Evolutionary conservation across 1,284 basidiomycete species (phyloP).

Genomic region (Pseudozyma thailandica): DNA sequence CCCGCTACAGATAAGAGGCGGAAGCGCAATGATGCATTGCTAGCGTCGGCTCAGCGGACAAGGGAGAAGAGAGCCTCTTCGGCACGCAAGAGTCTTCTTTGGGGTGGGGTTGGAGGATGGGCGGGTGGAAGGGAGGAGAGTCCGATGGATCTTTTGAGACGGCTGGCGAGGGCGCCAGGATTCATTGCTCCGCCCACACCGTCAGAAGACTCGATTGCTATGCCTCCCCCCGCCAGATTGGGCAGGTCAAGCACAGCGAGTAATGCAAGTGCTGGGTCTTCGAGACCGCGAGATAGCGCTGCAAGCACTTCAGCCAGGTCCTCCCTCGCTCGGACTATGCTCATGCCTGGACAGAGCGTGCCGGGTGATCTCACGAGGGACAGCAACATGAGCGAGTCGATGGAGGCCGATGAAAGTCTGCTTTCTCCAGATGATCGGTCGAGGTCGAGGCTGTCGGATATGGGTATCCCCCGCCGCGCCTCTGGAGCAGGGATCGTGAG

Average conservation of each 20-base stretch:
- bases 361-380: slow-evolving; percentile 52
- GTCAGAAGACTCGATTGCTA: slow-evolving; percentile 34
- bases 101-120: slow-evolving; percentile 51
- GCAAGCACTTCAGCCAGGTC: slow-evolving; percentile 20
- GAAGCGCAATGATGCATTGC: slow-evolving; percentile 44
- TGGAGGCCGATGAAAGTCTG: slow-evolving; percentile 31
- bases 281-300: slow-evolving; percentile 19
- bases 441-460: slow-evolving; percentile 32
- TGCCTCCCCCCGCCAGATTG: slow-evolving; percentile 30
- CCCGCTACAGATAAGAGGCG: slow-evolving; percentile 47
- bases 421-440: slow-evolving; percentile 14
- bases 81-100: slow-evolving; percentile 35
- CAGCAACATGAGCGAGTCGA: slow-evolving; percentile 31
- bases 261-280: slow-evolving; percentile 14
- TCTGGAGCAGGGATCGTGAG: slow-evolving; percentile 27
- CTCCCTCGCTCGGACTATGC: slow-evolving; percentile 34
- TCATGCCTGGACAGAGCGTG: slow-evolving; percentile 42
- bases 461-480: slow-evolving; percentile 37
- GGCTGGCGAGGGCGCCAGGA: slow-evolving; percentile 43
- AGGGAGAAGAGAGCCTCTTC: slow-evolving; percentile 22
- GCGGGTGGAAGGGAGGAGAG: slow-evolving; percentile 50
- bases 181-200: slow-evolving; percentile 46
- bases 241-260: slow-evolving; percentile 26
- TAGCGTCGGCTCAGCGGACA: slow-evolving; percentile 42
- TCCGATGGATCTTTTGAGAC: slow-evolving; percentile 48